Base-by-base conservation (phyloP, 2,329 filamentous ascomycete genomes). In the Neofusicoccum cordaticola region DNA sequence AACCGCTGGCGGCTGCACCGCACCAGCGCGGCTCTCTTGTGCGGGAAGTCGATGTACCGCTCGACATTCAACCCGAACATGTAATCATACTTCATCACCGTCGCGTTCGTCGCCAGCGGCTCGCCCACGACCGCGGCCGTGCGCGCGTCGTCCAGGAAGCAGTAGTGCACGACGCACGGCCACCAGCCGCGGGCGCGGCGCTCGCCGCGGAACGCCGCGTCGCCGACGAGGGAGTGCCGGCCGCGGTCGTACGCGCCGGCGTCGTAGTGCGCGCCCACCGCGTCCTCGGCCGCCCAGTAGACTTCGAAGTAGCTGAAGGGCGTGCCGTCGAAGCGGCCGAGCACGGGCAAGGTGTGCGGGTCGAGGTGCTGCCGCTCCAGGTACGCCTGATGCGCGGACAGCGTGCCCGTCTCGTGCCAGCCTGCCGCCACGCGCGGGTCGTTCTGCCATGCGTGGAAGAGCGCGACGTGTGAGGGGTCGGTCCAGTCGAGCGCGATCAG, bases 381-480 rank as follows among this genome's bases (percentile, higher is more conserved):
- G 75, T 94, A 93, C 70, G 87, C 84, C 66, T 86, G 84, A 75
- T 93, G 91, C 74, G 93, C 83, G 27, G 91, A 90, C 52, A 91
- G 77, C 1, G 89, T 90, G 34, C 90, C 91, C 1, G 88, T 90
- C 78, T 91, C 87, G 72, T 92, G 91, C 91, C 91, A 93, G 3
- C 90, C 90, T 71, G 89, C 85, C 3, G 89, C 89, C 37, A 94
- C 91, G 58, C 91, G 88, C 61, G 90, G 90, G 72, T 93, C 90
- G 72, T 94, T 94, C 77, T 93, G 90, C 91, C 91, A 94, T 64
- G 82, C 83, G 77, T 93, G 88, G 81, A 94, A 93, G 4, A 92
- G 81, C 15, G 81, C 78, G 58, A 93, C 78, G 76, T 94, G 90
- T 70, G 85, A 82, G 1, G 80, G 72, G 71, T 91, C 80, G 37